Evolutionary conservation across 108 stramenopile genomes (phyloP), one percentile per base, ranked within the genome.

Genomic region (Fistulifera pelliculosa): DNA sequence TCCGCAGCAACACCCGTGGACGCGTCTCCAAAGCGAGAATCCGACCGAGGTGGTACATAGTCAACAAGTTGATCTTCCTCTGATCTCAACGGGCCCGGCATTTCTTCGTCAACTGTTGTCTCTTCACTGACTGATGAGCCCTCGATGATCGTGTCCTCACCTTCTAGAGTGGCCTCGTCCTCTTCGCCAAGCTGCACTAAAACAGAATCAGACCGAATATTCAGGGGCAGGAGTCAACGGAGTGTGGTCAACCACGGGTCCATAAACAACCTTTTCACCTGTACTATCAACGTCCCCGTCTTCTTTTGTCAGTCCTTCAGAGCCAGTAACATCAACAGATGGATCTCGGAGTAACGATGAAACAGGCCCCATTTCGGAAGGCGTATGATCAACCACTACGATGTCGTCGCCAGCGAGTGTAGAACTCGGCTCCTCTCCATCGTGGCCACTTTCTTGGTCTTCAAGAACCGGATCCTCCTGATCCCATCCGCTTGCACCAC

Each of bases 231-330:
- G 60, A 26, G 65, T 61, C 21, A 60, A 18, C 12, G 72, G 72
- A 24, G 72, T 73, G 26, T 64, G 66, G 35, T 73, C 72, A 8
- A 73, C 72, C 47, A 73, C 50, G n/a, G 56, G 61, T 1, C 72
- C 72, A 42, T 52, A 73, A 42, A 27, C 54, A 27, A 28, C 23
- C 12, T 23, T 42, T 14, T 50, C 54, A 11, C 19, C 56, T 22
- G 38, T 35, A 7, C 53, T 59, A 19, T 52, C 54, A 12, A 50
- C 6, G 10, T 57, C 56, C 41, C 59, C 62, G 7, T 61, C 68
- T 17, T 22, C 35, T 21, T 45, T 52, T n/a, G 41, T 48, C 26
- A 15, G 23, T 13, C 25, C 49, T 11, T 21, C 43, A 0, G 24
- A 27, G 13, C 58, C 53, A 11, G 40, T 18, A 44, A 72, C 73